Conservation (phyloP, 2,329 filamentous ascomycete genomes). For the Trichoderma sp. region DNA sequence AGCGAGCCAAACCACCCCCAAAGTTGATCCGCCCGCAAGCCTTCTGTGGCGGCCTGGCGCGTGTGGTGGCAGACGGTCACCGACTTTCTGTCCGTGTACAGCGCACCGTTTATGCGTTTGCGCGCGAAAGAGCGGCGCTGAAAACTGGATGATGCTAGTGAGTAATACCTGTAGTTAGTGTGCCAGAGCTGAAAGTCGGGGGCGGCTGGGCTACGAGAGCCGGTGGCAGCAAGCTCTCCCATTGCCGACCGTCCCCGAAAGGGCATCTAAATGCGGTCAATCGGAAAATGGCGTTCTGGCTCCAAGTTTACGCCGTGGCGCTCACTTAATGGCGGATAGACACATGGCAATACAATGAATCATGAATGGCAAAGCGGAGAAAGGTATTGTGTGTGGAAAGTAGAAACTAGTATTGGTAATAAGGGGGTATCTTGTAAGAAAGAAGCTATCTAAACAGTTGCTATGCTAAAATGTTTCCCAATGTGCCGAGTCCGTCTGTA, state of each 20-base stretch:
- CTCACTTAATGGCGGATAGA: background rate
- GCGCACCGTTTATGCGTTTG: background rate
- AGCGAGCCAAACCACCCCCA: background rate
- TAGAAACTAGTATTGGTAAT: background rate
- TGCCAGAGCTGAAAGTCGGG: background rate
- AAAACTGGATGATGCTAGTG: background rate
- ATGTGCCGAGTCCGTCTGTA: slow-evolving; percentile 6
- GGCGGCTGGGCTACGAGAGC: background rate
- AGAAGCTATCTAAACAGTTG: slow-evolving; percentile 17
- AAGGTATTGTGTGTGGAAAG: background rate
- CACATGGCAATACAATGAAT: slow-evolving; percentile 8
- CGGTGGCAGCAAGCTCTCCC: background rate
- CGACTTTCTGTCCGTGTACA: background rate
- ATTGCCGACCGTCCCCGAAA: background rate
- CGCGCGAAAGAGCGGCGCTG: background rate
- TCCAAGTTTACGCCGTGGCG: background rate
- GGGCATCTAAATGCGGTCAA: background rate
- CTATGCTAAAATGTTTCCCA: background rate
- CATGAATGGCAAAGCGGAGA: background rate
- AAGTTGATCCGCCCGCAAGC: background rate
- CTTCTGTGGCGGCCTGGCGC: background rate
- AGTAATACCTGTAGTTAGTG: background rate
- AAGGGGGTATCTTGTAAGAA: slow-evolving; percentile 15
- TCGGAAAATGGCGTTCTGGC: background rate
- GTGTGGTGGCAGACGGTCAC: background rate